Percentiles rank a stretch among this genome's conserved stretches.
Evolutionary conservation across 129 eudicot species (phyloP).

Genomic region (Escallonia rubra): DNA sequence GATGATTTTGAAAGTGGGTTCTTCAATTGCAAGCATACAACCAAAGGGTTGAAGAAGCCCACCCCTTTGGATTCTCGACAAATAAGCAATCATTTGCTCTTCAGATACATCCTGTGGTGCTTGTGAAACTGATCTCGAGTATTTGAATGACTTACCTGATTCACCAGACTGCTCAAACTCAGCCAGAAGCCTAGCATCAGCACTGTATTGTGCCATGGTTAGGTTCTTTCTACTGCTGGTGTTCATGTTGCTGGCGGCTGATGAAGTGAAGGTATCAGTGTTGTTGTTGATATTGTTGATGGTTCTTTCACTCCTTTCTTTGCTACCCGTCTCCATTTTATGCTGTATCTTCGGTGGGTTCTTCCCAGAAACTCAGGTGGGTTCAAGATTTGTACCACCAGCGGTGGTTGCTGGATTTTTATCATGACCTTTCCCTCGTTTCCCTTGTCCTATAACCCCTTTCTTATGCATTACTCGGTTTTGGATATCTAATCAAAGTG

Average conservation of each 20-base stretch:
- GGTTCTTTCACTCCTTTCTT: constrained; percentile 13
- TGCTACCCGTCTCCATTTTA: constrained; percentile 14
- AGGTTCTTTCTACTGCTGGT: constrained; percentile 9
- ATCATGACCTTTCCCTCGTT: too few relatives aligned
- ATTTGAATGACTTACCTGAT: constrained; percentile 67
- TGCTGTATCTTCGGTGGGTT: constrained; percentile 8
- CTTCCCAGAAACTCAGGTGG: constrained; percentile 16
- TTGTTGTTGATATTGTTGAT: constrained; percentile 12
- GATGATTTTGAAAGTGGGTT: constrained; percentile 43
- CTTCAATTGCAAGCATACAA: constrained; percentile 66
- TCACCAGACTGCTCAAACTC: constrained; percentile 57
- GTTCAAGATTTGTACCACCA: neutral
- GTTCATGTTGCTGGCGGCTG: constrained; percentile 44
- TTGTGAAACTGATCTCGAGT: constrained; percentile 27
- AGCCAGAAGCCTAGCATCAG: constrained; percentile 55
- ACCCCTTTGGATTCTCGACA: constrained; percentile 63
- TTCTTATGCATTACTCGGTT: too few relatives aligned
- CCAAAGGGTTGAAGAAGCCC: constrained; percentile 69
- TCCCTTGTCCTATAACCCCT: too few relatives aligned
- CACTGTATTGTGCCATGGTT: constrained; percentile 40
- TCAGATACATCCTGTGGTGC: constrained; percentile 30
- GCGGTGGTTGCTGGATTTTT: neutral
- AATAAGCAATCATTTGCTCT: constrained; percentile 52
- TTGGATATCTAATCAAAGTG: too few relatives aligned
- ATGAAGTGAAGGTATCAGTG: constrained; percentile 25